Base-by-base conservation (phyloP, 1,284 basidiomycete species). In the Tilletia walkeri region DNA sequence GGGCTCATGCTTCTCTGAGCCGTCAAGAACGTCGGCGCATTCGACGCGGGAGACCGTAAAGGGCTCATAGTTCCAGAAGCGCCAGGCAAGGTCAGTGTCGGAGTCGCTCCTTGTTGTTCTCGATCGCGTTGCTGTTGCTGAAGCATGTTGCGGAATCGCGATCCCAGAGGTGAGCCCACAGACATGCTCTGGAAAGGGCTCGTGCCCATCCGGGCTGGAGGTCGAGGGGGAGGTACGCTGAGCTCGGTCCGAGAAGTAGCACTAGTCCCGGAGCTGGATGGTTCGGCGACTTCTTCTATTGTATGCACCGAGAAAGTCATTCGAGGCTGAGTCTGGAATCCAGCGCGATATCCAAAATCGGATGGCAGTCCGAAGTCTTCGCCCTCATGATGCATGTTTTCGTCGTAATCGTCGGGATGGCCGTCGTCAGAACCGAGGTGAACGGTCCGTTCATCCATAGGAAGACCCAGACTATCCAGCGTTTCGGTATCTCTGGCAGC, bases 291-390 rank as follows among this genome's bases (percentile, higher is more conserved):
- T 39, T 63, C 59, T 36, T 63, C 59, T 16, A 63, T 63, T 0
- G 59, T 63, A 16, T 63, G 59, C 18, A 63, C 59, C 5, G 38
- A 34, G 34, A 63, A 63, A 14, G 59, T 63, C 59, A 63, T 63
- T 39, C 59, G 30, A 2, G 59, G 59, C 20, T 63, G 59, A 20
- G 59, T 63, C 20, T 63, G 59, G 34, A 63, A 63, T 10, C 59
- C 59, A 38, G 30, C 34, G 38, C 59, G 59, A n/a, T 63, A 63
- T 24, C 59, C 59, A 38, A 38, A 63, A 16, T 63, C 59, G 9
- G 59, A 14, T 3, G 59, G 59, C 9, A 63, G 20, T 24, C 59
- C 59, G 12, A 63, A n/a, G 30, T 39, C 36, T 24, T 63, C 59
- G 9, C 12, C 4, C 39, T 63, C 59, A 38, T 7, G 30, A 18